phyloP scores from a whole-genome alignment of 2,329 filamentous ascomycete species.

The Bertia moriformis region DNA sequence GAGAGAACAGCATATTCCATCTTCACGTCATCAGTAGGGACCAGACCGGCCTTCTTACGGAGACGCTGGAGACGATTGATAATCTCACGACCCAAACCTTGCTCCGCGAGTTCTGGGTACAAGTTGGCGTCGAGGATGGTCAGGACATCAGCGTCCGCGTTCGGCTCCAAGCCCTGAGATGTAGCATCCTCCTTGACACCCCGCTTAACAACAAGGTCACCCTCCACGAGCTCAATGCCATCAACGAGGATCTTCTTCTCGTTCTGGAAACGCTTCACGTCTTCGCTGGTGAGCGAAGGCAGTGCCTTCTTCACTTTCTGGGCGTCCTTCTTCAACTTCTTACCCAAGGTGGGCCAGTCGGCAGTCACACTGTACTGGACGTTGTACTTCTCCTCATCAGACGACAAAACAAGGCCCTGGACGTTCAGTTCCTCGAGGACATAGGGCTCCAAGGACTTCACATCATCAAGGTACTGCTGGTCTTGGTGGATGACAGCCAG shows the following conservation, averaged over 20 bases:
- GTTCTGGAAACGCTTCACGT: conserved; percentile 66
- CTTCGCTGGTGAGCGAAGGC: conserved; percentile 60
- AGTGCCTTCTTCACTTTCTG: conserved; percentile 82
- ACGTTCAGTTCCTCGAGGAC: conserved; percentile 87
- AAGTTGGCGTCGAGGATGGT: conserved; percentile 71
- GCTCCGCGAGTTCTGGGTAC: conserved; percentile 73
- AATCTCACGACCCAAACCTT: conserved; percentile 81
- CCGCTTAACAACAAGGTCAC: conserved; percentile 71
- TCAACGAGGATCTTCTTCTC: conserved; percentile 68
- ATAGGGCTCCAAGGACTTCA: conserved; percentile 74
- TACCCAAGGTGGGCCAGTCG: conserved; percentile 87
- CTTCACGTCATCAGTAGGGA: conserved; percentile 83
- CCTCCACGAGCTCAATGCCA: conserved; percentile 68
- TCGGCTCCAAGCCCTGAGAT: conserved; percentile 66
- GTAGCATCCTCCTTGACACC: conserved; percentile 60
- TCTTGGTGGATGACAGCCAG: conserved; percentile 80
- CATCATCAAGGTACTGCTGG: conserved; percentile 68
- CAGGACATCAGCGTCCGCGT: conserved; percentile 78
- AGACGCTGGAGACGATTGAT: conserved; percentile 85
- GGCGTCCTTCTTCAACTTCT: conserved; percentile 94
- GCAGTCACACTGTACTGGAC: conserved; percentile 81
- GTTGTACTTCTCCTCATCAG: conserved; percentile 79
- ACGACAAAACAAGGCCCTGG: conserved; percentile 67
- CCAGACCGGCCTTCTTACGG: conserved; percentile 82
- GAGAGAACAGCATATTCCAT: conserved; percentile 80